These are phyloP conservation scores for Rusavskia elegans DNA, from an alignment of 495 filamentous ascomycete genomes.

Conservation along the genomic window DNA sequence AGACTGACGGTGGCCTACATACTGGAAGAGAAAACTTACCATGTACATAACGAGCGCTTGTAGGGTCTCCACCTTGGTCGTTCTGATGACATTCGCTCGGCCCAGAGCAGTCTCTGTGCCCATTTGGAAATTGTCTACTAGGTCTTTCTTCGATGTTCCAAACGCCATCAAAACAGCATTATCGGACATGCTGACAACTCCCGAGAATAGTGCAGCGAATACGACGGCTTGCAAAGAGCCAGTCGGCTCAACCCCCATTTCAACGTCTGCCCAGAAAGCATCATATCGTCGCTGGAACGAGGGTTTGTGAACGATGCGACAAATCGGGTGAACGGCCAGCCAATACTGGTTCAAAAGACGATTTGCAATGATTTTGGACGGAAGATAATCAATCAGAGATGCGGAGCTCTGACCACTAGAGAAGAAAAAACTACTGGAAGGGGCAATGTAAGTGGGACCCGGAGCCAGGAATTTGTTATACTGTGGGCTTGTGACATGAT, in stretches of 20 bases:
- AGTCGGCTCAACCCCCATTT: slow-evolving; percentile 31
- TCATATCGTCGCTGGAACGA: slow-evolving; percentile 46
- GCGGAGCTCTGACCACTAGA: slow-evolving; percentile 30
- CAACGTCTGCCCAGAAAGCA: slow-evolving; percentile 44
- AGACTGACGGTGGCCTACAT: no score
- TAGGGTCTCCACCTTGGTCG: slow-evolving; percentile 52
- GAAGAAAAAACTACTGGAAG: slow-evolving; percentile 54
- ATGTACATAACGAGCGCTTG: slow-evolving; percentile 44
- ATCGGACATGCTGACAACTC: slow-evolving; percentile 45
- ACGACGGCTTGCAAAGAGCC: slow-evolving; percentile 50
- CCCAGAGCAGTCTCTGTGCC: slow-evolving; percentile 47
- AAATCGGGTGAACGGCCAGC: slow-evolving; percentile 47
- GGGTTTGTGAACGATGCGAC: slow-evolving; percentile 44
- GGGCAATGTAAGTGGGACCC: slow-evolving; percentile 36
- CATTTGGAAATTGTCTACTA: slow-evolving; percentile 43
- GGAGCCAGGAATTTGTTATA: slow-evolving; percentile 24
- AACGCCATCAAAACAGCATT: slow-evolving; percentile 30
- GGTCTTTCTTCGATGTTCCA: slow-evolving; percentile 30
- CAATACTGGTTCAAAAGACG: slow-evolving; percentile 49
- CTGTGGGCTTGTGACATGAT: neutral
- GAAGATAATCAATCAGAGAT: slow-evolving; percentile 39
- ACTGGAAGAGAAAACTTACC: slow-evolving; percentile 1
- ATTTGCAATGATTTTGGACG: slow-evolving; percentile 32
- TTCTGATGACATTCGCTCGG: slow-evolving; percentile 51
- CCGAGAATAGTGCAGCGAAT: slow-evolving; percentile 51